A percentile compares a stretch with the other conserved stretches of the same genome.
Evolutionary conservation across 371 early-diverging fungal species (phyloP).

Genomic region (Mucor circinelloides): DNA sequence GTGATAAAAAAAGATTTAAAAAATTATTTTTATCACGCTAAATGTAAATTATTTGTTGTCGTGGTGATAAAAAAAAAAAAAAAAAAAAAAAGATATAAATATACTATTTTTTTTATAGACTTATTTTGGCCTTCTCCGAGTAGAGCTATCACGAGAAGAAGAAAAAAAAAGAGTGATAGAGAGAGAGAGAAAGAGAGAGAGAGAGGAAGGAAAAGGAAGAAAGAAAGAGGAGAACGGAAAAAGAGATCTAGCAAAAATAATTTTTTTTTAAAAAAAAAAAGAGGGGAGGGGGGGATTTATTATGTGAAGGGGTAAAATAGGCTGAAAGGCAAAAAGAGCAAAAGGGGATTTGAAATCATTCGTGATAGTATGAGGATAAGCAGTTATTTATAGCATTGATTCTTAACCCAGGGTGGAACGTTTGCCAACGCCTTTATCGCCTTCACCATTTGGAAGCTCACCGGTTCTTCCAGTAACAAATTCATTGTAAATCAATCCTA

Average conservation of each 20-base stretch:
- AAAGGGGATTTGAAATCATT: neutral
- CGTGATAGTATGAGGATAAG: neutral
- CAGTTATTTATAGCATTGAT: neutral
- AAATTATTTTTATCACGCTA: neutral
- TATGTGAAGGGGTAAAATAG: slow-evolving; percentile 1
- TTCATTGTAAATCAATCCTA: slow-evolving; percentile 65
- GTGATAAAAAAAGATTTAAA: slow-evolving; percentile 10
- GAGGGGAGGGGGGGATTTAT: neutral
- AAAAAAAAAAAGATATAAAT: slow-evolving; percentile 2
- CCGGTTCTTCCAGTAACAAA: slow-evolving; percentile 72
- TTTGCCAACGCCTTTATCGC: slow-evolving; percentile 69
- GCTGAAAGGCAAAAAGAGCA: neutral
- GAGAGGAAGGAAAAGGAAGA: neutral
- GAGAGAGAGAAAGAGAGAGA: neutral
- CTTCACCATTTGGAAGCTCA: slow-evolving; percentile 67
- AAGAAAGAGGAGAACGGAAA: neutral
- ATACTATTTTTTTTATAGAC: neutral
- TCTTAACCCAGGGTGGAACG: slow-evolving; percentile 62
- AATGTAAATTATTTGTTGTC: neutral
- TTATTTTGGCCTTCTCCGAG: neutral
- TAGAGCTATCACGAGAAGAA: neutral
- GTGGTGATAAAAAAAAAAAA: slow-evolving; percentile 15
- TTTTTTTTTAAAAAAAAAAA: neutral
- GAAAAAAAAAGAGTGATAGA: neutral
- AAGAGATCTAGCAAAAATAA: neutral